A percentile compares a stretch with the other conserved stretches of the same genome.
Evolutionary conservation across 352 stramenopile genomes (phyloP).

Genomic region (Pythium utonaiense): DNA sequence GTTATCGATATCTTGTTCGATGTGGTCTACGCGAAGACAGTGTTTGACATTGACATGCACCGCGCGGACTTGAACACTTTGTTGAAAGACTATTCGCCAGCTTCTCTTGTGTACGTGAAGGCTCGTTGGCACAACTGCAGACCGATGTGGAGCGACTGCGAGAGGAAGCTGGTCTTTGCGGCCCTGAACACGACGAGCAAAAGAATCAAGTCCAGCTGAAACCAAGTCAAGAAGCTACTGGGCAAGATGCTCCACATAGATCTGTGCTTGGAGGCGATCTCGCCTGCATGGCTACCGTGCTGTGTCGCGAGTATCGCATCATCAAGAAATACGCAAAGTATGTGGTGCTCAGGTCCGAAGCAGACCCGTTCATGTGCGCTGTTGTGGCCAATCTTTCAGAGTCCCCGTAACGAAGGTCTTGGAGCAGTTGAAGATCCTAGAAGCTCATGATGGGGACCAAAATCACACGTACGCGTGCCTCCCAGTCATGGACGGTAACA

Average conservation of each 20-base stretch:
- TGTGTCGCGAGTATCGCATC: neutral
- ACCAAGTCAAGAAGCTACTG: constrained; percentile 2
- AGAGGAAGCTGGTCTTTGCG: neutral
- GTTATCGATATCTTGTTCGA: neutral
- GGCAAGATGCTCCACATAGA: constrained; percentile 3
- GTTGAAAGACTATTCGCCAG: neutral
- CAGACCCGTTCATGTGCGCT: neutral
- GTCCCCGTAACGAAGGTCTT: too few relatives aligned
- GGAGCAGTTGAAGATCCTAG: too few relatives aligned
- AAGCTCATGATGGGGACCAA: too few relatives aligned
- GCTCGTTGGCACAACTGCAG: neutral
- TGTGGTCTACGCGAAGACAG: constrained; percentile 6
- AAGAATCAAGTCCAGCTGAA: constrained; percentile 3
- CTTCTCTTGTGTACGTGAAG: constrained; percentile 5
- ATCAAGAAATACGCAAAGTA: neutral
- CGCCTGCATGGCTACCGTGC: constrained; percentile 1
- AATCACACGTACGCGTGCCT: too few relatives aligned
- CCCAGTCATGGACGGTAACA: too few relatives aligned
- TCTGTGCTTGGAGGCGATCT: constrained; percentile 2
- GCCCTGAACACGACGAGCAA: constrained; percentile 12
- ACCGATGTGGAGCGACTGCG: constrained; percentile 9
- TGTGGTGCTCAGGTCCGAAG: neutral
- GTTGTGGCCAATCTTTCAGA: too few relatives aligned
- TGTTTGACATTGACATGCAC: constrained; percentile 2
- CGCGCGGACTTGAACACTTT: neutral